phyloP scores from a whole-genome alignment of 192 early-diverging fungal species.

The Backusella tuberculispora region DNA sequence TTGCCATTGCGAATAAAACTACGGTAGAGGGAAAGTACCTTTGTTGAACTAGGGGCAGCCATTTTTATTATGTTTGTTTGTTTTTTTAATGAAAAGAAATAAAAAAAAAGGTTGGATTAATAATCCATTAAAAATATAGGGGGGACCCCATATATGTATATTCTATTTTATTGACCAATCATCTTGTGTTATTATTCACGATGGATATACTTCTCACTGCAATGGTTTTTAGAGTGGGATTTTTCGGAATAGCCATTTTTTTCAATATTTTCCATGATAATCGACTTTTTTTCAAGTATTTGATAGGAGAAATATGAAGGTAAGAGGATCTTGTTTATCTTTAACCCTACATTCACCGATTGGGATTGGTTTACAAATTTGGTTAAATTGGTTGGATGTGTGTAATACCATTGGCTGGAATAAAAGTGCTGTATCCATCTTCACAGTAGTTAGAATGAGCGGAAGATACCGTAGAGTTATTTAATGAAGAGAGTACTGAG shows the following conservation, averaged over 20 bases:
- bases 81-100: background rate
- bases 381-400: too few relatives aligned
- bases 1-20: conserved; percentile 72
- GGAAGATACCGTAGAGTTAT: too few relatives aligned
- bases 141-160: background rate
- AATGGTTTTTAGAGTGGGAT: background rate
- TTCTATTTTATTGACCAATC: background rate
- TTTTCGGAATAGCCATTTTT: background rate
- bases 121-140: conserved; percentile 1
- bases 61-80: conserved; percentile 21
- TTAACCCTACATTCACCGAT: background rate
- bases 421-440: too few relatives aligned
- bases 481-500: too few relatives aligned
- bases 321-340: background rate
- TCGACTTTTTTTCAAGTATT: background rate
- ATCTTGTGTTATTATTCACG: background rate
- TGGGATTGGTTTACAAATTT: too few relatives aligned
- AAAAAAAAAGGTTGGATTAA: conserved; percentile 18
- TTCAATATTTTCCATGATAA: background rate
- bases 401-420: too few relatives aligned
- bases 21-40: conserved; percentile 79
- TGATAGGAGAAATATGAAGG: background rate
- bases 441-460: too few relatives aligned
- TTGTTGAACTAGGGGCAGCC: conserved; percentile 46
- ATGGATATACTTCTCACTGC: background rate